Percentiles rank a stretch among this genome's conserved stretches.
Evolutionary conservation across 2,329 filamentous ascomycete genomes (phyloP).

Genomic region (Fusarium chuoi): DNA sequence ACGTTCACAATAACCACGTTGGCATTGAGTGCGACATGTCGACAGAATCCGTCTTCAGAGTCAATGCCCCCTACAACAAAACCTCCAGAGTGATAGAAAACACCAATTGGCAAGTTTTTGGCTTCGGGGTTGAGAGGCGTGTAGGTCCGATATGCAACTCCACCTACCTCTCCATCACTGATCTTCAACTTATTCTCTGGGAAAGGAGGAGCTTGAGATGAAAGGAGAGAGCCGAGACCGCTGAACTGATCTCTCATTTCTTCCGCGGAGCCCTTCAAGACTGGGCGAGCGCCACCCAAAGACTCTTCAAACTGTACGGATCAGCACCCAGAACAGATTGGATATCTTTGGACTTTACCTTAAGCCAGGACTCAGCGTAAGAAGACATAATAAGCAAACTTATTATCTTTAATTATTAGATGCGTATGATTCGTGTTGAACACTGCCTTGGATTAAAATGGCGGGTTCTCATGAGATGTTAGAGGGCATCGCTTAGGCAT

Average conservation of each 20-base stretch:
- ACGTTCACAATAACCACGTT: background rate
- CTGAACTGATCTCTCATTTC: background rate
- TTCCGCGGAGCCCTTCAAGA: background rate
- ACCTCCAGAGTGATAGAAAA: background rate
- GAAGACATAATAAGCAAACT: background rate
- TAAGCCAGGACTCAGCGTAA: background rate
- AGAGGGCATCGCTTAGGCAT: too few relatives aligned
- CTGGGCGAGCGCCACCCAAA: background rate
- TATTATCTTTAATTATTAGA: too few relatives aligned
- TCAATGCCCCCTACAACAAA: background rate
- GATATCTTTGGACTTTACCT: accelerated
- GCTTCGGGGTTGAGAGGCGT: background rate
- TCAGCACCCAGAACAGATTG: accelerated
- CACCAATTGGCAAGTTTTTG: background rate
- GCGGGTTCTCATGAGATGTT: too few relatives aligned
- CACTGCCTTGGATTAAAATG: too few relatives aligned
- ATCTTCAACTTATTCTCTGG: background rate
- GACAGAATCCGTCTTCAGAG: background rate
- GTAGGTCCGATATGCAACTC: background rate
- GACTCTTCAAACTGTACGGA: background rate
- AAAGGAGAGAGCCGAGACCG: background rate
- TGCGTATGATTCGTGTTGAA: too few relatives aligned
- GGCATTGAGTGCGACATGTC: background rate
- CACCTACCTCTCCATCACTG: background rate
- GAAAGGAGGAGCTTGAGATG: background rate